phyloP scores from a whole-genome alignment of 164 flowering plant species.

The Berberis vulgaris region DNA sequence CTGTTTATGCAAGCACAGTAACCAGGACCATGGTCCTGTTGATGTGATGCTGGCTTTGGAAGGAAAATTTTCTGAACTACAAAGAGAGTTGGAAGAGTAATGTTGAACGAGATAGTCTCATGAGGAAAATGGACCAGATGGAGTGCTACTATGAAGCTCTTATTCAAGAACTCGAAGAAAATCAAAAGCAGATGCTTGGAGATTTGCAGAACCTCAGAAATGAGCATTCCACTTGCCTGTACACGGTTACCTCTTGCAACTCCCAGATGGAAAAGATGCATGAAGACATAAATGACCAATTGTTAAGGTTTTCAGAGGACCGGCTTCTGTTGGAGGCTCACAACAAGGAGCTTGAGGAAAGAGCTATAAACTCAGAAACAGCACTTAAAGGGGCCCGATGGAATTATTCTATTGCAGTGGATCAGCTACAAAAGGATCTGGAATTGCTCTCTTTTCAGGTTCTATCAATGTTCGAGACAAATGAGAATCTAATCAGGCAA shows the following conservation, averaged over 20 bases:
- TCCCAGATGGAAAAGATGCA: conserved; percentile 66
- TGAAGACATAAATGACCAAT: conserved; percentile 52
- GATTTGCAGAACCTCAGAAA: conserved; percentile 76
- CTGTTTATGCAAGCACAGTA: too few species aligned
- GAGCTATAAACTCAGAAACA: conserved; percentile 66
- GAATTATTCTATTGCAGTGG: conserved; percentile 79
- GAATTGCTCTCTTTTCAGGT: conserved; percentile 11
- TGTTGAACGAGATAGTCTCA: conserved; percentile 54
- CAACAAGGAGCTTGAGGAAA: conserved; percentile 73
- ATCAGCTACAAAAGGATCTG: conserved; percentile 83
- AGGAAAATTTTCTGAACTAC: conserved; percentile 35
- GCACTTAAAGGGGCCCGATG: conserved; percentile 72
- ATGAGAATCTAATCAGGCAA: too few species aligned
- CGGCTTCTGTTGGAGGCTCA: conserved; percentile 42
- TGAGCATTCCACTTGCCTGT: conserved; percentile 71
- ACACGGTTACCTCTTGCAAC: conserved; percentile 49
- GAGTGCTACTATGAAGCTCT: conserved; percentile 94
- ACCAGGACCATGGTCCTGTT: too few species aligned
- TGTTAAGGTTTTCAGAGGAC: conserved; percentile 43
- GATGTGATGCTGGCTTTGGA: too few species aligned
- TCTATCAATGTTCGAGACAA: too few species aligned
- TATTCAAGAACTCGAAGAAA: conserved; percentile 86
- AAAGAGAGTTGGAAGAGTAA: conserved; percentile 71
- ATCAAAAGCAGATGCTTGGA: conserved; percentile 71
- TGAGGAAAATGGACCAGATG: conserved; percentile 81